phyloP scores from a whole-genome alignment of 1,139 yeast genomes.

The Suhomyces bolitotheri region DNA sequence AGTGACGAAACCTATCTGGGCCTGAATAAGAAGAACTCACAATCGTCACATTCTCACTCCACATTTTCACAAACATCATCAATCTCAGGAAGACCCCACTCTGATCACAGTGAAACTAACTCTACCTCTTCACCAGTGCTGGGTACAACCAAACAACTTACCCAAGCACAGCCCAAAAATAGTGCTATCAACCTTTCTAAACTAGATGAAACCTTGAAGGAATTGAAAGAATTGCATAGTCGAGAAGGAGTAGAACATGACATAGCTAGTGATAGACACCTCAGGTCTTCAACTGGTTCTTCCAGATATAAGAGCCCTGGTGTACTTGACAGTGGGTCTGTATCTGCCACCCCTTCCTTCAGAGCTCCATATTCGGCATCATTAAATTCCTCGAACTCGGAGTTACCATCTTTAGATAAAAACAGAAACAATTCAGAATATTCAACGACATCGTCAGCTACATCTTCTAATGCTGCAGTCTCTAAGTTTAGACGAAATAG shows the following conservation, averaged over 20 bases:
- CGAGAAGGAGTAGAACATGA: neutral
- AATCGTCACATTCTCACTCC: conserved; percentile 8
- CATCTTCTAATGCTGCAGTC: conserved; percentile 4
- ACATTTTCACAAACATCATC: conserved; percentile 6
- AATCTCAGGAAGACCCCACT: conserved; percentile 1
- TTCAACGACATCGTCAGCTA: conserved; percentile 10
- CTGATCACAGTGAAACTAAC: conserved; percentile 4
- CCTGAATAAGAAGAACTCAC: conserved; percentile 7
- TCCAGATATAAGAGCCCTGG: neutral
- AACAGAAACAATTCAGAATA: conserved; percentile 10
- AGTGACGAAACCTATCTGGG: conserved; percentile 5
- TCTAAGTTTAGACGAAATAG: conserved; percentile 16
- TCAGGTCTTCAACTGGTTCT: neutral
- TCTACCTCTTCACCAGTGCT: conserved; percentile 1
- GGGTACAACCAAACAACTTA: neutral
- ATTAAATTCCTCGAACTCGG: conserved; percentile 2
- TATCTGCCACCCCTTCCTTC: neutral
- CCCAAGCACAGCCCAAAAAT: conserved; percentile 1
- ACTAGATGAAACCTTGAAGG: conserved; percentile 1
- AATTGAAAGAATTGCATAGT: neutral
- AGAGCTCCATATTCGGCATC: neutral
- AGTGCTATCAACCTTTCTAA: conserved; percentile 2
- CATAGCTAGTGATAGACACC: too few relatives aligned
- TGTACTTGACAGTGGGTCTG: neutral
- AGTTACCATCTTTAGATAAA: conserved; percentile 2